These are phyloP conservation scores for Chaetomium fimeti DNA, from an alignment of 495 filamentous ascomycete genomes.

Conservation along the genomic window DNA sequence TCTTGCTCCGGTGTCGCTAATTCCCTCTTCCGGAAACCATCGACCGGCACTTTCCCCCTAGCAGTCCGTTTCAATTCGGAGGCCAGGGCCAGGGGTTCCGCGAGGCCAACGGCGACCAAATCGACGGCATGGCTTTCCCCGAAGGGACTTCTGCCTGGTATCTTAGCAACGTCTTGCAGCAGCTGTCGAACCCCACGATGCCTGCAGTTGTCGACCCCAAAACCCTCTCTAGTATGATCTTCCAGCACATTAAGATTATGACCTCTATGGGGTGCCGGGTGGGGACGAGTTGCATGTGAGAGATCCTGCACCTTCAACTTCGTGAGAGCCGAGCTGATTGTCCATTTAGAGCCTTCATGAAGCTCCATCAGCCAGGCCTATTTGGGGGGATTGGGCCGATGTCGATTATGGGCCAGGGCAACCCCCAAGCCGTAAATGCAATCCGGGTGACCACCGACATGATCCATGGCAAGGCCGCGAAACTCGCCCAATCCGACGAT, in stretches of 20 bases:
- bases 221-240: slow-evolving; percentile 25
- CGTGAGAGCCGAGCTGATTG: no score
- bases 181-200: slow-evolving; percentile 23
- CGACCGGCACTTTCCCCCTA: slow-evolving; percentile 25
- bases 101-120: slow-evolving; percentile 24
- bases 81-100: slow-evolving; percentile 18
- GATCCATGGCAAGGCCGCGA: slow-evolving; percentile 24
- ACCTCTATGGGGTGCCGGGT: slow-evolving; percentile 23
- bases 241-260: slow-evolving; percentile 21
- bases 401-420: neutral
- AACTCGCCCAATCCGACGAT: slow-evolving; percentile 9
- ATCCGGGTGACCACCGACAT: slow-evolving; percentile 27
- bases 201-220: slow-evolving; percentile 13
- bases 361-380: slow-evolving; percentile 32
- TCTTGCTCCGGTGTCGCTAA: slow-evolving; percentile 19
- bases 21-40: slow-evolving; percentile 33
- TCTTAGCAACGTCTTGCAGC: slow-evolving; percentile 29
- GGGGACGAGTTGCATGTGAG: slow-evolving; percentile 35
- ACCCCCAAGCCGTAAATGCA: slow-evolving; percentile 20
- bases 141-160: slow-evolving; percentile 33
- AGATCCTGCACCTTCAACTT: no score
- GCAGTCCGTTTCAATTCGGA: slow-evolving; percentile 5
- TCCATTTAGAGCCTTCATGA: slow-evolving; percentile 30
- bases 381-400: slow-evolving; percentile 11
- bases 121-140: slow-evolving; percentile 32